phyloP scores from a whole-genome alignment of 2,329 filamentous ascomycete species.

The Colletotrichum brevisporum region DNA sequence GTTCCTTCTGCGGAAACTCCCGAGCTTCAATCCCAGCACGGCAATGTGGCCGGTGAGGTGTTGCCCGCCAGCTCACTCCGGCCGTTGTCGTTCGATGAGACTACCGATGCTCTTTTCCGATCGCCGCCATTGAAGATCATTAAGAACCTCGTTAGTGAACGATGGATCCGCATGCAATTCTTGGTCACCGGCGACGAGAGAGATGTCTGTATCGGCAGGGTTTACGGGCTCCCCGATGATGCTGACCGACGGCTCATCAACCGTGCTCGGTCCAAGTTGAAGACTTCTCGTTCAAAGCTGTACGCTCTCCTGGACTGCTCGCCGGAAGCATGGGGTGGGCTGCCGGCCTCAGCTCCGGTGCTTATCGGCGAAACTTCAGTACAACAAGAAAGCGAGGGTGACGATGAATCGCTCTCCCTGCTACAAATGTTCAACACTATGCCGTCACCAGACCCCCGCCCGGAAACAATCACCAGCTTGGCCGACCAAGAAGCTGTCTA shows the following conservation, averaged over 20 bases:
- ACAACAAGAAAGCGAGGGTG: slow-evolving; percentile 51
- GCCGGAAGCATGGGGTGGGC: slow-evolving; percentile 67
- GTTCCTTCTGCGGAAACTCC: slow-evolving; percentile 26
- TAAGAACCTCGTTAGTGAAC: slow-evolving; percentile 50
- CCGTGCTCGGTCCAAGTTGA: slow-evolving; percentile 60
- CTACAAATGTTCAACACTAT: slow-evolving; percentile 82
- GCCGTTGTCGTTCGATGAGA: slow-evolving; percentile 2
- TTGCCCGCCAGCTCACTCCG: neutral
- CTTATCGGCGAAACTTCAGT: slow-evolving; percentile 36
- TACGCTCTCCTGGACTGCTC: slow-evolving; percentile 71
- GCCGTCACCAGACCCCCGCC: slow-evolving; percentile 75
- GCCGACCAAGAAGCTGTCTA: slow-evolving; percentile 68
- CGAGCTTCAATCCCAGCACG: neutral
- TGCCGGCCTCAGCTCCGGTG: neutral
- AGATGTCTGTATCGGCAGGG: slow-evolving; percentile 57
- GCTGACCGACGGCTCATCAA: slow-evolving; percentile 67
- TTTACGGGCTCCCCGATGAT: slow-evolving; percentile 78
- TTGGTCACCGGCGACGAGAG: slow-evolving; percentile 42
- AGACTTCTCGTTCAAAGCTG: slow-evolving; percentile 62
- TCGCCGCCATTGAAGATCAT: slow-evolving; percentile 46
- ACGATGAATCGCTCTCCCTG: slow-evolving; percentile 65
- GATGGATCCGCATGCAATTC: slow-evolving; percentile 63
- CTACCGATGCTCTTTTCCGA: slow-evolving; percentile 44
- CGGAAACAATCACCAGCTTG: slow-evolving; percentile 61
- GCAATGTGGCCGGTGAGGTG: too few relatives aligned